Conservation (phyloP, 208 protist genomes). For the Trichomonas tenax region DNA sequence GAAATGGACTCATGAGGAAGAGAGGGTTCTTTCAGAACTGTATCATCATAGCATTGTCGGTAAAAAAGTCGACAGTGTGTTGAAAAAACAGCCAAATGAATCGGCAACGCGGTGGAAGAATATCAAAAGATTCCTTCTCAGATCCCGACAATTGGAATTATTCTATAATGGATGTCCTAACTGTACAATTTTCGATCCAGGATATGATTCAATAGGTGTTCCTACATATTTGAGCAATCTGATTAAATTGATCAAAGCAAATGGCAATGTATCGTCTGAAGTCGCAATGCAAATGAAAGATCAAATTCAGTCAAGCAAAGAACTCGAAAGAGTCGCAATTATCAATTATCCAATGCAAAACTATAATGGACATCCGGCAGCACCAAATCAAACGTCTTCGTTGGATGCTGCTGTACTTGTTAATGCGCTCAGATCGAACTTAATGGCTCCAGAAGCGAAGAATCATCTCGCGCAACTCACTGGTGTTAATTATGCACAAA, state of each 20-base stretch:
- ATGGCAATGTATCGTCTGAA: background rate
- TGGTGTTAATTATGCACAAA: no score
- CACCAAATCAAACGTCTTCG: no score
- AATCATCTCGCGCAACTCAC: no score
- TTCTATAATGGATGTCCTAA: background rate
- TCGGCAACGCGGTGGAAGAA: background rate
- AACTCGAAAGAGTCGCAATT: background rate
- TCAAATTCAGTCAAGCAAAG: background rate
- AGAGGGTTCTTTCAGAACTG: background rate
- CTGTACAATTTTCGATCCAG: background rate
- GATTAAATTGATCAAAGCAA: background rate
- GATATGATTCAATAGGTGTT: background rate
- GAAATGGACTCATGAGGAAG: background rate
- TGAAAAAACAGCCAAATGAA: background rate
- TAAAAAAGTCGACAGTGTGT: background rate
- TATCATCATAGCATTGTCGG: background rate
- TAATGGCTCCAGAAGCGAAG: no score
- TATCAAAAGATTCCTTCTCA: background rate
- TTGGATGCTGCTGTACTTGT: no score
- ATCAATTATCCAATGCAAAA: no score
- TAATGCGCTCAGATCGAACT: no score
- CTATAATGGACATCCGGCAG: no score
- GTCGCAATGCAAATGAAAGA: background rate
- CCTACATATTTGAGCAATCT: background rate
- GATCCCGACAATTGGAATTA: background rate